Percentiles rank a stretch among this genome's conserved stretches.
Conservation (phyloP, 1,284 basidiomycete genomes). For the Ganoderma meredithae region DNA sequence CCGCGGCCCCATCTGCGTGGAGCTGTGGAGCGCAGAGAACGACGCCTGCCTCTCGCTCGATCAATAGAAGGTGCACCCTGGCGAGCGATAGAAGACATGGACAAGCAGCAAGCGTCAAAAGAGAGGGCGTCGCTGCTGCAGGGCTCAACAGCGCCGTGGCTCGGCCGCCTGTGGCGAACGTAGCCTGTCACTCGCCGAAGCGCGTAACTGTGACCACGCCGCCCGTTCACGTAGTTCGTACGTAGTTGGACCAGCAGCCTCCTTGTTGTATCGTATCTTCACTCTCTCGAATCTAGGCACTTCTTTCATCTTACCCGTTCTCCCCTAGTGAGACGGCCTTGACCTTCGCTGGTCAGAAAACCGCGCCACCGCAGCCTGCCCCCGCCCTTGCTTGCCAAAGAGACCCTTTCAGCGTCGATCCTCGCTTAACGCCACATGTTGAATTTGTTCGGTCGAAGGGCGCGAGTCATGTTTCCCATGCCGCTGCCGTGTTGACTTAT, state of each 20-base stretch:
- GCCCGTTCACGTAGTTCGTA: not conserved
- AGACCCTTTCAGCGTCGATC: conserved; percentile 15
- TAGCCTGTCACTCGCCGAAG: conserved; percentile 18
- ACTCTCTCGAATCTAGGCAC: not conserved
- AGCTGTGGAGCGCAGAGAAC: conserved; percentile 1
- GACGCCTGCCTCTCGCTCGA: not conserved
- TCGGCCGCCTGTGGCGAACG: conserved; percentile 6
- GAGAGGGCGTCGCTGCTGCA: not conserved
- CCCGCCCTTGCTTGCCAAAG: not conserved
- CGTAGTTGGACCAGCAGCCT: conserved; percentile 9
- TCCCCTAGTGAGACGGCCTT: not conserved
- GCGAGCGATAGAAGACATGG: not conserved
- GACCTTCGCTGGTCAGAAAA: not conserved
- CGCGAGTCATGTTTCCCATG: not conserved
- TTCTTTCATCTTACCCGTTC: not conserved
- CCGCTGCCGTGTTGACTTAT: conserved; percentile 12
- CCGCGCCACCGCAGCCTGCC: not conserved
- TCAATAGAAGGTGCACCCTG: not conserved
- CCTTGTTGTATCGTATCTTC: conserved; percentile 2
- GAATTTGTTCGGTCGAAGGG: not conserved
- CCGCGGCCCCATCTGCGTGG: not conserved
- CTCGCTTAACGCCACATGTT: conserved; percentile 24
- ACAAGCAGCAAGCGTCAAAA: not conserved
- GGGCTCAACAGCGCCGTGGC: not conserved
- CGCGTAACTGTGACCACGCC: conserved; percentile 10